These are phyloP conservation scores for Saccharomyces hybrid DNA, from an alignment of 1,139 yeast species.

Conservation along the genomic window DNA sequence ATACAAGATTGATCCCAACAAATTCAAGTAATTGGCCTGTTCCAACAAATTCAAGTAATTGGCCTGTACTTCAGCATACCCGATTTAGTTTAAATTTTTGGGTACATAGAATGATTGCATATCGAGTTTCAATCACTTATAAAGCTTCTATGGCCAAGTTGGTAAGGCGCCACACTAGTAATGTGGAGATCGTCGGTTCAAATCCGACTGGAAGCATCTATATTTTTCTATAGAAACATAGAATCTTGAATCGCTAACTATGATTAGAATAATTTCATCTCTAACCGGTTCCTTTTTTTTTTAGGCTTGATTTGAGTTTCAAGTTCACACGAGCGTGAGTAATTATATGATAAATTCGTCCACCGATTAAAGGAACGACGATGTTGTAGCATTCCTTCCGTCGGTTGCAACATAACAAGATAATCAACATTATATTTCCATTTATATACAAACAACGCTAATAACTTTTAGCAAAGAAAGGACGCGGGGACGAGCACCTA, in stretches of 20 bases:
- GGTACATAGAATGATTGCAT: too few relatives aligned
- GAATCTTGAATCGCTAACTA: too few relatives aligned
- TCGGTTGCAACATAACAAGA: background rate
- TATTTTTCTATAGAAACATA: slow-evolving; percentile 1
- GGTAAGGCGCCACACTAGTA: slow-evolving; percentile 91
- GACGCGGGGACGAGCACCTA: background rate
- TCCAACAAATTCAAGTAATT: too few relatives aligned
- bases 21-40: too few relatives aligned
- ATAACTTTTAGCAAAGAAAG: background rate
- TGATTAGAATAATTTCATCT: background rate
- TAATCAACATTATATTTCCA: background rate
- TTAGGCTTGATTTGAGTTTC: background rate
- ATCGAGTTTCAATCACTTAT: too few relatives aligned
- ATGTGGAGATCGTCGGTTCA: slow-evolving; percentile 87
- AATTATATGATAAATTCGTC: background rate
- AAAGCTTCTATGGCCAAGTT: slow-evolving; percentile 67
- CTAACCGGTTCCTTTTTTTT: background rate
- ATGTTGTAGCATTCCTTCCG: background rate
- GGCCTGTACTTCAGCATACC: too few relatives aligned
- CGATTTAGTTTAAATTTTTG: too few relatives aligned
- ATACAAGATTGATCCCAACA: too few relatives aligned
- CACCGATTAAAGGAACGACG: background rate
- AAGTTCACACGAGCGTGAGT: background rate
- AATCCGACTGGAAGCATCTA: slow-evolving; percentile 68
- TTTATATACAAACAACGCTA: background rate